Conservation (phyloP, 768 basidiomycete species). For the Pulveroboletus sp. region DNA sequence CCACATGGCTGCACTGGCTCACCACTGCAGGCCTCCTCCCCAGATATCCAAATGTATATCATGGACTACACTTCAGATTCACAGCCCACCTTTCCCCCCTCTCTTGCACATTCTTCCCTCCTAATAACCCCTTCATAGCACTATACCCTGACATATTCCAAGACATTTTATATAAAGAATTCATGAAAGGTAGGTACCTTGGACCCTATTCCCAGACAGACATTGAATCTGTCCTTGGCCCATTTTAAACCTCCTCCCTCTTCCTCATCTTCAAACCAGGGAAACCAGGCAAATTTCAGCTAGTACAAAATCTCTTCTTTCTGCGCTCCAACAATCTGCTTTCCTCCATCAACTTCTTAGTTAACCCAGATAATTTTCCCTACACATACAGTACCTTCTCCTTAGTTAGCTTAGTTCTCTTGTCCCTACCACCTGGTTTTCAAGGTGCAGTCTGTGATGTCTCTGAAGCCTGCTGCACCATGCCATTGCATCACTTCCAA, state of each 20-base stretch:
- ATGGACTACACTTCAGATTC: too few species aligned
- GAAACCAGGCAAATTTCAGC: not conserved
- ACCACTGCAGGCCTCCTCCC: too few species aligned
- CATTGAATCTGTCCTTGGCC: not conserved
- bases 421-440: not conserved
- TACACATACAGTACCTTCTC: not conserved
- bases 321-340: not conserved
- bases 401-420: too few species aligned
- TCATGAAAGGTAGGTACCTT: not conserved
- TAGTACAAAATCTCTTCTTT: too few species aligned
- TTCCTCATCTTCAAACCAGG: not conserved
- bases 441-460: not conserved
- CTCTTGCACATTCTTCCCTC: not conserved
- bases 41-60: too few species aligned
- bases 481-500: conserved; percentile 31
- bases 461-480: conserved; percentile 10
- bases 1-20: too few species aligned
- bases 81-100: too few species aligned
- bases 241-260: not conserved
- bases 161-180: not conserved
- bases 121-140: not conserved
- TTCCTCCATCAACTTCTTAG: not conserved
- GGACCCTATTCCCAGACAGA: not conserved
- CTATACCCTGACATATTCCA: not conserved
- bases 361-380: not conserved